These are phyloP conservation scores for Coemansia sp. DNA, from an alignment of 192 early-diverging fungal species.

Conservation along the genomic window DNA sequence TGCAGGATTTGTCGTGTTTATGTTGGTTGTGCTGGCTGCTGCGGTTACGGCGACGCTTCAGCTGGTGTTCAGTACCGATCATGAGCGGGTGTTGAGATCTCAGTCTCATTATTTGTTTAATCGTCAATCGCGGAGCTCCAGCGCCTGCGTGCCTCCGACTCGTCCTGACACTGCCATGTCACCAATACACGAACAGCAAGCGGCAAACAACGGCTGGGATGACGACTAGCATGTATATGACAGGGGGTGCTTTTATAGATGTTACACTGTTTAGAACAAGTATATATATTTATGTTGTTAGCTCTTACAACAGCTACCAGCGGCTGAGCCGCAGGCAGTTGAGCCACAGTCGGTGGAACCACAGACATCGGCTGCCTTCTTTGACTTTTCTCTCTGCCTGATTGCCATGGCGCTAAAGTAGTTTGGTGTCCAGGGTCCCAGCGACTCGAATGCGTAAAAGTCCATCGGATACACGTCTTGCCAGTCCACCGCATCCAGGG, in stretches of 20 bases:
- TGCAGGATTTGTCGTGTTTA: conserved; percentile 39
- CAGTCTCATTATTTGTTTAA: conserved; percentile 29
- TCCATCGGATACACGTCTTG: conserved; percentile 97
- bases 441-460: conserved; percentile 89
- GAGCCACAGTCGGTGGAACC: neutral
- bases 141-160: neutral
- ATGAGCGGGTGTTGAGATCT: conserved; percentile 25
- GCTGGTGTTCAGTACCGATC: conserved; percentile 26
- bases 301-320: conserved; percentile 7
- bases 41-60: conserved; percentile 29
- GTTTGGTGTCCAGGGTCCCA: conserved; percentile 95
- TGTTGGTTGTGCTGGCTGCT: conserved; percentile 30
- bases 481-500: conserved; percentile 78
- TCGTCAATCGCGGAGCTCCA: neutral
- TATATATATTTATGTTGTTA: neutral
- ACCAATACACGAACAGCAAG: conserved; percentile 7
- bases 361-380: conserved; percentile 3
- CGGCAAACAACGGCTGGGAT: conserved; percentile 2
- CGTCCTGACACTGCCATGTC: conserved; percentile 7
- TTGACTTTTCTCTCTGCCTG: conserved; percentile 34
- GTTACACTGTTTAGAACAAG: neutral
- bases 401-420: conserved; percentile 59
- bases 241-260: neutral
- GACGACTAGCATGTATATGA: neutral
- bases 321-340: neutral